These are phyloP conservation scores for Malassezia sp. DNA, from an alignment of 1,284 basidiomycete species.

Conservation along the genomic window DNA sequence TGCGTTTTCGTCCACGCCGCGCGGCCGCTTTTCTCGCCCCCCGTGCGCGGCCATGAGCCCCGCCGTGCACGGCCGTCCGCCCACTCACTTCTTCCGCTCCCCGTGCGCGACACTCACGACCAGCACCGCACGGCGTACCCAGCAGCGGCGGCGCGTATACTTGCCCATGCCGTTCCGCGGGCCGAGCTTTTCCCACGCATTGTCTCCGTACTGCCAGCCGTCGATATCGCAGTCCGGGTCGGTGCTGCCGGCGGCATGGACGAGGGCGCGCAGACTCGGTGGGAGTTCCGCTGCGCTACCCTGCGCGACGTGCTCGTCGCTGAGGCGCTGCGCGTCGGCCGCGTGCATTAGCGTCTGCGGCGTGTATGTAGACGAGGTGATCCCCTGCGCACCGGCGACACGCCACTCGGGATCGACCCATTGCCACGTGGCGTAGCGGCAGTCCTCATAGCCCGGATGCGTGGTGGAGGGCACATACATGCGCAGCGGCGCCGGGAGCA, in stretches of 20 bases:
- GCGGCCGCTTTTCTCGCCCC: too few relatives aligned
- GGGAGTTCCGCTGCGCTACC: neutral
- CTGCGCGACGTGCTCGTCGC: neutral
- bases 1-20: too few relatives aligned
- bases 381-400: slow-evolving; percentile 35
- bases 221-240: slow-evolving; percentile 60
- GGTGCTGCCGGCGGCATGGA: neutral
- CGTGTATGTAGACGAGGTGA: slow-evolving; percentile 12
- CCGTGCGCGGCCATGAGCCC: too few relatives aligned
- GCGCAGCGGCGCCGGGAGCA: slow-evolving; percentile 47
- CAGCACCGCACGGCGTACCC: slow-evolving; percentile 47
- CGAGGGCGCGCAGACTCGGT: slow-evolving; percentile 2
- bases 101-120: slow-evolving; percentile 42
- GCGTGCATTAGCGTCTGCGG: slow-evolving; percentile 3
- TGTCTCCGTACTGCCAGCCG: slow-evolving; percentile 88
- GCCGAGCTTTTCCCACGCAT: slow-evolving; percentile 79
- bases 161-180: slow-evolving; percentile 70
- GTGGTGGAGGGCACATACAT: slow-evolving; percentile 37
- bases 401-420: slow-evolving; percentile 49
- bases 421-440: slow-evolving; percentile 46
- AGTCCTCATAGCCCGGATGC: slow-evolving; percentile 26
- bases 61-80: too few relatives aligned
- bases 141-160: slow-evolving; percentile 48
- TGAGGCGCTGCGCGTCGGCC: slow-evolving; percentile 10
- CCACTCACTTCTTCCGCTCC: too few relatives aligned